Evolutionary conservation across 2,329 filamentous ascomycete species (phyloP).

Genomic region (Elsinoe perseae): DNA sequence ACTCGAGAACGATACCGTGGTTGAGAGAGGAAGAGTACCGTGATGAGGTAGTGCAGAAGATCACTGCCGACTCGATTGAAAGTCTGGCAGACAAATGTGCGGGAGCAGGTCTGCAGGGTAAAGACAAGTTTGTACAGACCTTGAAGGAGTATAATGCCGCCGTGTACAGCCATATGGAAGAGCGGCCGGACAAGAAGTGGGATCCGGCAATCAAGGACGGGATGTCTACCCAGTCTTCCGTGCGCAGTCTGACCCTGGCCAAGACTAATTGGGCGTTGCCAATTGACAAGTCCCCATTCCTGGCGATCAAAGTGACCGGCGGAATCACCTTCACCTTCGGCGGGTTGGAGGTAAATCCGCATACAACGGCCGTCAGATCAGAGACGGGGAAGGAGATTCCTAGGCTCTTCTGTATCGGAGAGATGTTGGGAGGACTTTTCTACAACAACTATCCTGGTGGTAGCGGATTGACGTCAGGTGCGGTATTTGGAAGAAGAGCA

Average conservation of each 20-base stretch:
- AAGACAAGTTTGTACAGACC: constrained; percentile 44
- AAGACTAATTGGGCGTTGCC: constrained; percentile 63
- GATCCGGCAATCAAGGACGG: constrained; percentile 56
- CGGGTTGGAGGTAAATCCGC: constrained; percentile 49
- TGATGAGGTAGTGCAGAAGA: constrained; percentile 48
- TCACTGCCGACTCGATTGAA: constrained; percentile 45
- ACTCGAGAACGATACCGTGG: constrained; percentile 45
- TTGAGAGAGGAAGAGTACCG: constrained; percentile 56
- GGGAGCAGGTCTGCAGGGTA: constrained; percentile 41
- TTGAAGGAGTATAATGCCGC: constrained; percentile 52
- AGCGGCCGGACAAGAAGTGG: constrained; percentile 43
- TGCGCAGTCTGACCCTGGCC: constrained; percentile 37
- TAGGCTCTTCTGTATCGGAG: constrained; percentile 54
- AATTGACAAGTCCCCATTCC: constrained; percentile 49
- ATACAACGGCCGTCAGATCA: constrained; percentile 47
- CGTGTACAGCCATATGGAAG: constrained; percentile 40
- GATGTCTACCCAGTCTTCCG: constrained; percentile 51
- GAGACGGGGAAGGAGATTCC: constrained; percentile 41
- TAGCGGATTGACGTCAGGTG: constrained; percentile 53
- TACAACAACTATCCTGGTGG: constrained; percentile 58
- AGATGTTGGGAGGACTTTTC: constrained; percentile 60
- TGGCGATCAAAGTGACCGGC: constrained; percentile 57
- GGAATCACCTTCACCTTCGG: constrained; percentile 65
- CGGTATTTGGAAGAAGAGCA: constrained; percentile 45
- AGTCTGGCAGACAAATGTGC: constrained; percentile 48